Percentiles rank a stretch among this genome's conserved stretches.
Evolutionary conservation across 1,139 yeast species (phyloP).

Genomic region (Geotrichum australiense): DNA sequence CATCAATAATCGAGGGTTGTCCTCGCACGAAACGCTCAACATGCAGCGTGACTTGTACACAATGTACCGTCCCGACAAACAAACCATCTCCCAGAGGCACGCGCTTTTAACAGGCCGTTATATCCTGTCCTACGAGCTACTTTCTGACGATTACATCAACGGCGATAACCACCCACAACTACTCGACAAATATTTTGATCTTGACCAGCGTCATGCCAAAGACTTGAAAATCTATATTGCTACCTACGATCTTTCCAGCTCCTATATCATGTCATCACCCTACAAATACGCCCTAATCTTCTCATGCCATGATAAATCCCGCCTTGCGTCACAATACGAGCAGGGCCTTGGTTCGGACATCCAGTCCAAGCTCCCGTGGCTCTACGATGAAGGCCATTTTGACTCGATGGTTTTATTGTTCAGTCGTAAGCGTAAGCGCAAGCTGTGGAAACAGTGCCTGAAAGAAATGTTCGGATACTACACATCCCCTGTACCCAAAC

Average conservation of each 20-base stretch:
- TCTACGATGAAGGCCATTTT: constrained; percentile 3
- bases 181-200: constrained; percentile 4
- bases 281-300: constrained; percentile 15
- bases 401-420: constrained; percentile 15
- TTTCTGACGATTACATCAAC: constrained; percentile 2
- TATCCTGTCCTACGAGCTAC: constrained; percentile 2
- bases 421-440: constrained; percentile 13
- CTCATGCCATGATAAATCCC: neutral
- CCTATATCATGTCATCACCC: constrained; percentile 10
- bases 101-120: constrained; percentile 12
- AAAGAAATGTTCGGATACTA: constrained; percentile 10
- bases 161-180: neutral
- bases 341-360: neutral
- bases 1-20: constrained; percentile 2
- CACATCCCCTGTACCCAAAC: constrained; percentile 1
- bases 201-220: neutral
- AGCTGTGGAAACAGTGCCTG: constrained; percentile 15
- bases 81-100: constrained; percentile 6
- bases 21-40: constrained; percentile 8
- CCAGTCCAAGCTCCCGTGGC: constrained; percentile 12
- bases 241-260: constrained; percentile 14
- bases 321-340: neutral
- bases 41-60: constrained; percentile 13
- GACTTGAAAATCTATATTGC: constrained; percentile 3
- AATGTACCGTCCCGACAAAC: constrained; percentile 11